Percentiles rank a stretch among this genome's conserved stretches.
These are phyloP conservation scores for Haberlea rhodopensis DNA, from an alignment of 257 asterid species.

Conservation along the genomic window DNA sequence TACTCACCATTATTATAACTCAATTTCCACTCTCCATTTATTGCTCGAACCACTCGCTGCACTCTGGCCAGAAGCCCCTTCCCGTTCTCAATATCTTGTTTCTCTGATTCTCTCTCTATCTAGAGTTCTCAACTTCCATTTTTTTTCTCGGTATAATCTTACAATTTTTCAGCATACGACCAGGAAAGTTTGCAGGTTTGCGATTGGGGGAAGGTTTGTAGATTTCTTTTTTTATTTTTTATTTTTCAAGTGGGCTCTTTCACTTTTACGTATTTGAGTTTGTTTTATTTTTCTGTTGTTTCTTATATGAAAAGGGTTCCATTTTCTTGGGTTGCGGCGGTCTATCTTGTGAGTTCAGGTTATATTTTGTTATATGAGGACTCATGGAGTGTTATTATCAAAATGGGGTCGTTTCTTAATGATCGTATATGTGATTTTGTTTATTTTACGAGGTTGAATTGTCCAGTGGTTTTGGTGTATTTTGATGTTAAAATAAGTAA, in stretches of 20 bases:
- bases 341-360: not conserved
- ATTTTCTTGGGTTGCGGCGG: constrained; percentile 14
- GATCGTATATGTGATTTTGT: constrained; percentile 12
- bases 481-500: not conserved
- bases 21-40: constrained; percentile 48
- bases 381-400: not conserved
- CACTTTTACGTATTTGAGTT: constrained; percentile 40
- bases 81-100: not conserved
- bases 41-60: constrained; percentile 42
- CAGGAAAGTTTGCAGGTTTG: constrained; percentile 29
- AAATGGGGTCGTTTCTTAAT: not conserved
- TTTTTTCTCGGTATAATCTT: constrained; percentile 14
- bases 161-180: constrained; percentile 1
- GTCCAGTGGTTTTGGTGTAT: not conserved
- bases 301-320: constrained; percentile 28
- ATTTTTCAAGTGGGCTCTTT: constrained; percentile 38
- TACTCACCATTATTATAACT: not conserved
- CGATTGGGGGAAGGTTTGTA: constrained; percentile 15
- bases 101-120: constrained; percentile 40
- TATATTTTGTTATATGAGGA: not conserved
- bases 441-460: not conserved
- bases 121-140: constrained; percentile 22
- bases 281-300: constrained; percentile 21
- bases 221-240: constrained; percentile 16
- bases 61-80: constrained; percentile 25